These are phyloP conservation scores for Schwanniomyces sp. DNA, from an alignment of 805 yeast genomes.

Conservation along the genomic window DNA sequence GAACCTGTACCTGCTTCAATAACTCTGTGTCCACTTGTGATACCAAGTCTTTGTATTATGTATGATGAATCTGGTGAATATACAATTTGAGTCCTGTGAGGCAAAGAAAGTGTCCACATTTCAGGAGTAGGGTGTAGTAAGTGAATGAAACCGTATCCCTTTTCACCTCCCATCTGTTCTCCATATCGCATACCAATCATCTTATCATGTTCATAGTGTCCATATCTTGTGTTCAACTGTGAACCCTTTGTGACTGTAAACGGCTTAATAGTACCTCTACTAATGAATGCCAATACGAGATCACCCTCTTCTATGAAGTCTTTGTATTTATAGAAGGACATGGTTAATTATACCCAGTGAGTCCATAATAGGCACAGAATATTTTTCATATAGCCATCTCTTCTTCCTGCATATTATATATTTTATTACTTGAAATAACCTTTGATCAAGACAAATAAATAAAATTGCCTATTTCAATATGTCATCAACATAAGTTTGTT, in stretches of 20 bases:
- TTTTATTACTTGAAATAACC: no score
- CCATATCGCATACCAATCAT: slow-evolving; percentile 87
- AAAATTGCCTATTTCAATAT: no score
- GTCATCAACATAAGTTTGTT: no score
- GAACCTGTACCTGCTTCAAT: slow-evolving; percentile 99
- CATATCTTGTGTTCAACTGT: slow-evolving; percentile 80
- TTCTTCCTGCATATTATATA: slow-evolving; percentile 2
- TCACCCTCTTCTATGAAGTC: slow-evolving; percentile 81
- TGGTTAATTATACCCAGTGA: slow-evolving; percentile 10
- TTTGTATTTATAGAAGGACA: slow-evolving; percentile 60
- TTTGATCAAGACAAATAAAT: no score
- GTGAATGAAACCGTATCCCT: slow-evolving; percentile 83
- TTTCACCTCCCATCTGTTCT: slow-evolving; percentile 73
- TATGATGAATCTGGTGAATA: slow-evolving; percentile 94
- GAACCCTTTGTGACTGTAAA: slow-evolving; percentile 59
- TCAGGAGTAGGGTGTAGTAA: slow-evolving; percentile 91
- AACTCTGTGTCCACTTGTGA: slow-evolving; percentile 72
- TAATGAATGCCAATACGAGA: slow-evolving; percentile 80
- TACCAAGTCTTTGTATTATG: slow-evolving; percentile 77
- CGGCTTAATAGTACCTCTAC: slow-evolving; percentile 79
- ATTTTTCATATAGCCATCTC: slow-evolving; percentile 3
- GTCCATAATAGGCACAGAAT: not conserved
- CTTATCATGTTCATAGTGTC: slow-evolving; percentile 77
- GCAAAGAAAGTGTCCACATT: slow-evolving; percentile 92
- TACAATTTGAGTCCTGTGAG: slow-evolving; percentile 97